Evolutionary conservation across 306 rosid species (phyloP).

Genomic region (Malus orientalis): DNA sequence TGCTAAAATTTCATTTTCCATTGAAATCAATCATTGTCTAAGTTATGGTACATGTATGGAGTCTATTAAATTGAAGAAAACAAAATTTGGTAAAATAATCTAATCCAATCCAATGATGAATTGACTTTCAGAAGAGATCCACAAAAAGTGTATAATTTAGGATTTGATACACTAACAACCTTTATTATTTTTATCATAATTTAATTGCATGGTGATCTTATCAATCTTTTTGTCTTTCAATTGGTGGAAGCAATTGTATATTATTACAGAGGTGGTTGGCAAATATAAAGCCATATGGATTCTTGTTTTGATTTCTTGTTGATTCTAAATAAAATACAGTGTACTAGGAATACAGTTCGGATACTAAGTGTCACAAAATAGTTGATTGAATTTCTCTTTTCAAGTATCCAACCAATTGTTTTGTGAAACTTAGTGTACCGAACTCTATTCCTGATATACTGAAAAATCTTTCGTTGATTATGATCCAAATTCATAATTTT

Average conservation of each 20-base stretch:
- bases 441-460: fast-evolving
- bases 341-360: too few relatives aligned
- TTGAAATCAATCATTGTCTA: neutral
- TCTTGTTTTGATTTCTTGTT: neutral
- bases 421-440: too few relatives aligned
- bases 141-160: neutral
- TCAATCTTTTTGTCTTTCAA: neutral
- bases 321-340: neutral
- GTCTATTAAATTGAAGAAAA: neutral
- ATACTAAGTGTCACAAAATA: too few relatives aligned
- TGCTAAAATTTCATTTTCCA: neutral
- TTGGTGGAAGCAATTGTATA: neutral
- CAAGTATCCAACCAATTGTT: too few relatives aligned
- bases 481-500: too few relatives aligned
- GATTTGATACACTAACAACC: slow-evolving; percentile 22
- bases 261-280: neutral
- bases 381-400: too few relatives aligned
- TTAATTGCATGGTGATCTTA: neutral
- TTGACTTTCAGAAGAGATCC: neutral
- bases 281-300: neutral
- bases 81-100: neutral
- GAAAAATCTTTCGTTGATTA: too few relatives aligned
- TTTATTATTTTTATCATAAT: slow-evolving; percentile 1
- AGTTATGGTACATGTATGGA: neutral
- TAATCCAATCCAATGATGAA: neutral